Evolutionary conservation across 495 filamentous ascomycete species (phyloP).

Genomic region (Xylaria nigripes): DNA sequence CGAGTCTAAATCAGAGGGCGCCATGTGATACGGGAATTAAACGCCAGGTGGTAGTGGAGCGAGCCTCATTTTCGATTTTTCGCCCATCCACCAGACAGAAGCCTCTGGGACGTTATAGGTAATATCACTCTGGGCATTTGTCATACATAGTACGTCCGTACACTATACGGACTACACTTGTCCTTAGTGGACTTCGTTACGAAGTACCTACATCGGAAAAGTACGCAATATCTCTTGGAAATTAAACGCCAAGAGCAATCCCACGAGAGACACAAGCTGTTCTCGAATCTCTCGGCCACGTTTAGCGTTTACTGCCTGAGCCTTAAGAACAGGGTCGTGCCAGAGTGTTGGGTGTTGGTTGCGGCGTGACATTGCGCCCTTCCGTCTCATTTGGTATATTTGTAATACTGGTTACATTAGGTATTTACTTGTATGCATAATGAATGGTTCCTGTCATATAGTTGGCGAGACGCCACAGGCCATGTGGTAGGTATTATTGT

Average conservation of each 20-base stretch:
- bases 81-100: not conserved
- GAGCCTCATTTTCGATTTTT: not conserved
- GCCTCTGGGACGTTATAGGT: not conserved
- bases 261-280: not conserved
- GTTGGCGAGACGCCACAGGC: not conserved
- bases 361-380: not conserved
- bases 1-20: not conserved
- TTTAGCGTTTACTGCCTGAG: not conserved
- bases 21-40: not conserved
- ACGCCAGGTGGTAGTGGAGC: not conserved
- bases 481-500: not conserved
- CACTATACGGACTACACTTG: not conserved
- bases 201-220: not conserved
- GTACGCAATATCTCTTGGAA: not conserved
- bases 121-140: not conserved
- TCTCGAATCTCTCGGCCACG: not conserved
- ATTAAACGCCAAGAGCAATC: not conserved
- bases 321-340: constrained; percentile 1
- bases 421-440: not conserved
- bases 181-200: not conserved
- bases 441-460: not conserved
- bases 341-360: not conserved
- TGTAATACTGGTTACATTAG: not conserved
- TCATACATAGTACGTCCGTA: not conserved
- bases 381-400: not conserved